phyloP scores from a whole-genome alignment of 2,329 filamentous ascomycete genomes.

The Diaporthe sp. region DNA sequence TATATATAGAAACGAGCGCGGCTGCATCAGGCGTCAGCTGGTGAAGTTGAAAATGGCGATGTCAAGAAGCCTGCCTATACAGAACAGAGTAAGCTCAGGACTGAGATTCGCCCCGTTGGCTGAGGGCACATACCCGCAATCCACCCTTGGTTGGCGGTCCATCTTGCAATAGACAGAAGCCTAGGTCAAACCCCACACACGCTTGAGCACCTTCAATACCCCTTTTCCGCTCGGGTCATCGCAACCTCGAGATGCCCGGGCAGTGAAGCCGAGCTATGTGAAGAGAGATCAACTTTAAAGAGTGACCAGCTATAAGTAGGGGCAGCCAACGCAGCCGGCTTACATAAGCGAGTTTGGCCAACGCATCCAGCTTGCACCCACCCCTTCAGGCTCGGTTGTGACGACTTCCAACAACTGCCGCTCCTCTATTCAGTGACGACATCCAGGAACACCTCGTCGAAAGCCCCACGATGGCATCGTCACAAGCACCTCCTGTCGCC shows the following conservation, averaged over 20 bases:
- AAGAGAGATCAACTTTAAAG: not conserved
- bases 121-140: slow-evolving; percentile 19
- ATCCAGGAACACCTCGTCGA: not conserved
- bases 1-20: not conserved
- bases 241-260: not conserved
- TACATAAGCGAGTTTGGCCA: slow-evolving; percentile 7
- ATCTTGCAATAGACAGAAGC: slow-evolving; percentile 2
- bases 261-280: not conserved
- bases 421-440: not conserved
- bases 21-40: not conserved
- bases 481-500: slow-evolving; percentile 10
- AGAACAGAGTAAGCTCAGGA: slow-evolving; percentile 12
- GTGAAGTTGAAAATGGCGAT: not conserved
- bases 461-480: slow-evolving; percentile 31
- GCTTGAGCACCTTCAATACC: not conserved
- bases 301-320: not conserved
- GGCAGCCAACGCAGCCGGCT: slow-evolving; percentile 7
- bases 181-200: not conserved
- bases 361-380: not conserved
- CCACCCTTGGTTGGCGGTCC: slow-evolving; percentile 20
- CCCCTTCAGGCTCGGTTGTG: not conserved
- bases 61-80: slow-evolving; percentile 25
- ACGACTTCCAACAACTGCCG: not conserved
- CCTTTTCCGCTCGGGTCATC: not conserved
- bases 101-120: slow-evolving; percentile 15